Evolutionary conservation across 2,329 filamentous ascomycete species (phyloP), one percentile per base, ranked within the genome.

Genomic region (Didymella glomerata): DNA sequence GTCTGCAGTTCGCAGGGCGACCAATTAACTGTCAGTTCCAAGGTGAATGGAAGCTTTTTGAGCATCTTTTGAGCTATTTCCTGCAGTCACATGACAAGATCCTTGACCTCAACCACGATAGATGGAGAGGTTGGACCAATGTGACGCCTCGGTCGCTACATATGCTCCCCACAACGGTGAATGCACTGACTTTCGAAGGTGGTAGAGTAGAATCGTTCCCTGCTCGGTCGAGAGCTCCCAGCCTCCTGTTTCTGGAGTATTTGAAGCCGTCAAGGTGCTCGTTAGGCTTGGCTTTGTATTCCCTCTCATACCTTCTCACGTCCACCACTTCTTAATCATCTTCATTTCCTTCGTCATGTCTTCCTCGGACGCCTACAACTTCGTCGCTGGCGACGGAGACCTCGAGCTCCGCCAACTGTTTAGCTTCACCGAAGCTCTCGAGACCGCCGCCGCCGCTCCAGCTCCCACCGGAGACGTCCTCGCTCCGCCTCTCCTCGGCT

Each of bases 61-160:
- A 25, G 25, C 34, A 25, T 9, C 16, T 7, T 9, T 25, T 27
- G 13, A 47, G 7, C 25, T 11, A 20, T 14, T 11, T 20, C 13
- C 20, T 27, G 18, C 41, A 18, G 41, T 9, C n/a, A 18, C n/a
- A 30, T 30, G 42, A 40, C 25, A 4, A 8, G 9, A 2, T 41
- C 2, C 44, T 18, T 3, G 16, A 47, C n/a, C 11, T 5, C 1
- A 14, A 13, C 24, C 13, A 22, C 16, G 13, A 41, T 18, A 7
- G 24, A 18, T 25, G 30, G 22, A 25, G 47, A 51, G 54, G 32
- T 34, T 57, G 48, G 54, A 24, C 54, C 54, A 57, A 57, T 57
- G n/a, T 11, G 16, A 18, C 32, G 20, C 30, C 13, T 45, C 25
- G 9, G 14, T 18, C 27, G 30, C 14, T 32, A 34, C 11, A 16